Evolutionary conservation across 352 stramenopile species (phyloP), one percentile per base, ranked within the genome.

Genomic region (Phytophthora citricola): DNA sequence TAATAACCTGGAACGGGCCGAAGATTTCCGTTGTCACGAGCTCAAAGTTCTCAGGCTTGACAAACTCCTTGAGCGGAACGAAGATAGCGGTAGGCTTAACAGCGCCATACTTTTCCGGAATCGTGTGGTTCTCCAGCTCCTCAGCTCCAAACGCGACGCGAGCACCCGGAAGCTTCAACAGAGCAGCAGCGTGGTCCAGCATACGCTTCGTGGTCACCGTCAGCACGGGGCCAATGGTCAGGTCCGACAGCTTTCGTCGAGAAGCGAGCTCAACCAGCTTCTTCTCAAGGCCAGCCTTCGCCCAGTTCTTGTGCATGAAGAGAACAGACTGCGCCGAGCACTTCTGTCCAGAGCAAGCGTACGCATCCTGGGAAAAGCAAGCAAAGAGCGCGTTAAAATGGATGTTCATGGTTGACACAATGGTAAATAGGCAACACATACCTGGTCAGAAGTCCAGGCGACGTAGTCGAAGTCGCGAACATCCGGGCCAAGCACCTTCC

Each of bases 231-330:
- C 96, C 97, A 52, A 99, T 78, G n/a, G 97, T 98, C 26, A 99
- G 74, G 73, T 99, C 95, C 39, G 93, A 86, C 11, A 99, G 76
- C 59, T 87, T 97, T 60, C 98, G 83, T 32, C 86, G 87, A 5
- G 85, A 74, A 27, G 98, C 97, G 50, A 98, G 87, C 32, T 81
- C 76, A 46, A 83, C 86, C 15, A 99, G 84, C 70, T 98, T 98
- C 38, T 97, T 91, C 49, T 99, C 79, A 45, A 99, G 72, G 47
- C 95, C 97, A 47, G 87, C 85, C 7, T 91, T 67, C 47, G 68
- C 58, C 96, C 97, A 99, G 81, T 99, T 99, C 69, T 98, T 95
- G 83, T 99, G 97, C 75, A 98, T 93, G 80, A 99, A 99, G 29
- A 99, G 79, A 58, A 99, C 98, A 46, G 95, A 99, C 78, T 99